Percentiles rank a stretch among this genome's conserved stretches.
Evolutionary conservation across 2,329 filamentous ascomycete genomes (phyloP).

Genomic region (Diaporthe nobilis): DNA sequence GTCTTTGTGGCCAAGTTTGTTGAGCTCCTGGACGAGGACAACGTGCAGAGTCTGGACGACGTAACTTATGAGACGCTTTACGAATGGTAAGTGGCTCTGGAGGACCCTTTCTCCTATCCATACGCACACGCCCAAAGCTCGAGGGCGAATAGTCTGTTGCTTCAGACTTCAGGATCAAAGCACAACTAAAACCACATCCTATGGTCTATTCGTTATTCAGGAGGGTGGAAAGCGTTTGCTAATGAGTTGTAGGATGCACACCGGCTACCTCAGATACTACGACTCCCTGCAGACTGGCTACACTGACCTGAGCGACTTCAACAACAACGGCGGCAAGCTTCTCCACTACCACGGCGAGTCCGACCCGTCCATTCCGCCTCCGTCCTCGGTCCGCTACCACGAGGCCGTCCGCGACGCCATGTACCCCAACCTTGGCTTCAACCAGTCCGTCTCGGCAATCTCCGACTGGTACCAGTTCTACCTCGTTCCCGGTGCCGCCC

Average conservation of each 20-base stretch:
- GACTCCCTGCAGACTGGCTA: slow-evolving; percentile 67
- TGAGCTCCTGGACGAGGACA: slow-evolving; percentile 36
- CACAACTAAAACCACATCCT: not conserved
- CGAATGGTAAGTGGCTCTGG: slow-evolving; percentile 55
- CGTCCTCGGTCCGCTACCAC: slow-evolving; percentile 68
- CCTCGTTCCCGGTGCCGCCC: slow-evolving; percentile 66
- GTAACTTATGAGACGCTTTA: slow-evolving; percentile 70
- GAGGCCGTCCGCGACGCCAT: slow-evolving; percentile 66
- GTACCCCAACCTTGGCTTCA: slow-evolving; percentile 57
- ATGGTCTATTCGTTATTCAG: not conserved
- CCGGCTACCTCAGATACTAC: slow-evolving; percentile 61
- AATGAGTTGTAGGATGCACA: slow-evolving; percentile 56
- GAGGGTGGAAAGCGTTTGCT: slow-evolving; percentile 49
- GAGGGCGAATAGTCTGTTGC: not conserved
- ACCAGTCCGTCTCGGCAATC: slow-evolving; percentile 57
- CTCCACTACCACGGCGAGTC: slow-evolving; percentile 72
- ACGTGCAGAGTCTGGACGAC: slow-evolving; percentile 51
- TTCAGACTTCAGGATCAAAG: not conserved
- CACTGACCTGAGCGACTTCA: slow-evolving; percentile 66
- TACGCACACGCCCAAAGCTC: no score
- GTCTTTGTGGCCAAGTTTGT: slow-evolving; percentile 40
- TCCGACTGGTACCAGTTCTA: slow-evolving; percentile 69
- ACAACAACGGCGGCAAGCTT: slow-evolving; percentile 66
- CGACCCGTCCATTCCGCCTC: slow-evolving; percentile 66
- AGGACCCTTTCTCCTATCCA: not conserved